Percentiles rank a stretch among this genome's conserved stretches.
Evolutionary conservation across 192 early-diverging fungal species (phyloP).

Genomic region (Irineochytrium annulatum): DNA sequence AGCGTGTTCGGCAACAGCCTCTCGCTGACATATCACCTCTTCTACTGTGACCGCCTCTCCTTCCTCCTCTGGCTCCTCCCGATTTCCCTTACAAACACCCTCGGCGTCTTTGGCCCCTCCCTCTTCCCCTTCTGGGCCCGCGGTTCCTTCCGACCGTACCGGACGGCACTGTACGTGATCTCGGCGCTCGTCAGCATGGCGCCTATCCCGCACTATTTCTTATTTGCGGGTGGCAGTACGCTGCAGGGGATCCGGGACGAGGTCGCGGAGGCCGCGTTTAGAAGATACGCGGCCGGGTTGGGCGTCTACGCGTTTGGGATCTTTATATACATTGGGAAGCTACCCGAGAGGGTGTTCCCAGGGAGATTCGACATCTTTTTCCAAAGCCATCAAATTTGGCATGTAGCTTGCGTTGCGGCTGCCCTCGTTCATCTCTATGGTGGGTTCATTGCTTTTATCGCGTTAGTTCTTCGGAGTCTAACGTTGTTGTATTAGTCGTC

Average conservation of each 20-base stretch:
- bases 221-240: too few species aligned
- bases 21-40: slow-evolving; percentile 10
- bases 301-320: slow-evolving; percentile 87
- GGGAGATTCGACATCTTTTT: slow-evolving; percentile 74
- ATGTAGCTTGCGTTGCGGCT: slow-evolving; percentile 73
- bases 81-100: background rate
- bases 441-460: too few species aligned
- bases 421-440: slow-evolving; percentile 31
- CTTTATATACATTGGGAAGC: slow-evolving; percentile 74
- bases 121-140: background rate
- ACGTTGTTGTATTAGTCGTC: too few species aligned
- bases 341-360: slow-evolving; percentile 85
- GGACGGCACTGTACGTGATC: background rate
- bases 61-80: slow-evolving; percentile 2
- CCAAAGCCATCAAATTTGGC: slow-evolving; percentile 89
- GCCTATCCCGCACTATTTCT: background rate
- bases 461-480: too few species aligned
- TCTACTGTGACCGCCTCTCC: slow-evolving; percentile 10
- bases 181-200: background rate
- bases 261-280: too few species aligned
- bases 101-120: background rate
- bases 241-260: too few species aligned
- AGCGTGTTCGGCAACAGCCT: slow-evolving; percentile 5
- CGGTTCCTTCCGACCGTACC: background rate
- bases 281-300: too few species aligned